Evolutionary conservation across 352 stramenopile species (phyloP), one percentile per base, ranked within the genome.

Genomic region (Pythium rhizo-oryzae): DNA sequence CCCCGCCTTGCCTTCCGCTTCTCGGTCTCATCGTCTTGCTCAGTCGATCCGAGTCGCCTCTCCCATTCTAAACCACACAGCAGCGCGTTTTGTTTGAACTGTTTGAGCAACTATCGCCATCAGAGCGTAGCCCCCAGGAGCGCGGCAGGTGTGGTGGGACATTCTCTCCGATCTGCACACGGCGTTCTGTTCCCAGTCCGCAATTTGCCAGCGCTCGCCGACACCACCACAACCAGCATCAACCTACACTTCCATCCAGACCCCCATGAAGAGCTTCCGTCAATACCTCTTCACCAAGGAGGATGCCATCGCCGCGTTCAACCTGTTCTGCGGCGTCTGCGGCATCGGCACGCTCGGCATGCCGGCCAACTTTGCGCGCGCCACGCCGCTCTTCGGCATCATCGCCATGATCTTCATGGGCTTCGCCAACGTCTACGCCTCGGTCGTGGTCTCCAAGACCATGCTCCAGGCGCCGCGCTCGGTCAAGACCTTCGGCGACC

Each of bases 311-410:
- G 67, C 62, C 62, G 61, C 76, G 19, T 85, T 85, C 71, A 86
- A 83, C 64, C 76, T 88, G 62, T 83, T 83, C 62, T 90, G 81
- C 67, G 81, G 76, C 35, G 81, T 90, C 55, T 90, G 80, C 69
- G 82, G 82, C 49, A 82, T 91, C 35, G 82, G 82, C 15, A 89
- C 82, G 25, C 78, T 91, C 44, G 80, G 82, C 57, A 87, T 91
- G 78, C 81, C 82, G 0, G 79, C 74, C 39, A 91, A 91, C 66
- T 91, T 87, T 79, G 35, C 64, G 76, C 21, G 81, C 15, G 78
- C 81, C 28, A 77, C 78, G 9, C 80, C 80, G 30, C 44, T 70
- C n/a, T 28, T 72, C 35, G 72, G 67, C 24, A 57, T 65, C 19
- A 25, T 69, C n/a, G 72, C 72, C 21, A 69, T 74, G 43, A 25